Evolutionary conservation across 129 eudicot genomes (phyloP), one percentile per base, ranked within the genome.

Genomic region (Apium graveolens): DNA sequence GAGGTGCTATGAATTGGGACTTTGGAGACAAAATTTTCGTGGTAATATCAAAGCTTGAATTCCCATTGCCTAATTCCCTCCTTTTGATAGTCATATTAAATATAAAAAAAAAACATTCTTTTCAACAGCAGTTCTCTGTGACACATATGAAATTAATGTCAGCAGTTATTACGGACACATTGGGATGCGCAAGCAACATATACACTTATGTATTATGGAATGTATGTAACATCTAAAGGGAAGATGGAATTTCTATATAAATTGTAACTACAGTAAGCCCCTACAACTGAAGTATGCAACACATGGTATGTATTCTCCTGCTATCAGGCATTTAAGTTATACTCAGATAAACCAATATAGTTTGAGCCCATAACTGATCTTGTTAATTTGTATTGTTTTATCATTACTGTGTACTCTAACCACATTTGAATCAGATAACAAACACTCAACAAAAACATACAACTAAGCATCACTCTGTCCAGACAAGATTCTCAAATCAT

Each of bases 401-500:
- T 27, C 44, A 70, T 70, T 21, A 13, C 3, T 1, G 43, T 32
- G 45, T 38, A 35, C 14, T 35, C 41, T 21, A 70, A 70, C 44
- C 74, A 37, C 38, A 78, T 74, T 26, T 63, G 13, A 46, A 37
- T 20, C 55, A 26, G 18, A 78, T 41, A 27, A 46, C 74, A 17
- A 48, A 24, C 45, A 81, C 55, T 74, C 41, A 16, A 48, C 62
- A 75, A 34, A 69, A 41, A 71, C 41, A 41, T 34, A 16, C 31
- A 70, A 34, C 63, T 14, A n/a, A 82, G 34, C 42, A n/a, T 43
- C 48, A 55, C 1, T 79, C 5, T 51, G 39, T 62, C 49, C 76
- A 55, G 20, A 73, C 69, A 18, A 80, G 45, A 42, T 76, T 63
- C 53, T 82, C 57, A 78, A 62, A 37, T 79, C 77, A 69, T 73